Evolutionary conservation across 352 stramenopile species (phyloP).

Genomic region (Phytopythium helicoides): DNA sequence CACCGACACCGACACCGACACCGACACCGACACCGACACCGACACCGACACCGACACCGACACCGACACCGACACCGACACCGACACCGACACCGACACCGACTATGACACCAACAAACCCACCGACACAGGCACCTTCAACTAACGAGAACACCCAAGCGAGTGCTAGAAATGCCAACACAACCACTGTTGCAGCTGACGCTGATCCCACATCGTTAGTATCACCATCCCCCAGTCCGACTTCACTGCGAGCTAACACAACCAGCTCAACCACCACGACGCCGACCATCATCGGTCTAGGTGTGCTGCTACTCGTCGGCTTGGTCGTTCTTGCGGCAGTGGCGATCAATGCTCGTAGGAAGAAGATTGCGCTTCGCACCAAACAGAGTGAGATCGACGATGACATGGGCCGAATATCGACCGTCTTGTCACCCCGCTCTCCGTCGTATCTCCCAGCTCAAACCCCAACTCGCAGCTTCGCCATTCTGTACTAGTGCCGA

Average conservation of each 20-base stretch:
- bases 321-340: background rate
- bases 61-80: no score
- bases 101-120: constrained; percentile 7
- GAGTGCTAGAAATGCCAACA: background rate
- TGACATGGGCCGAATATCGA: background rate
- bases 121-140: constrained; percentile 7
- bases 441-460: background rate
- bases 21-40: no score
- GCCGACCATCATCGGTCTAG: background rate
- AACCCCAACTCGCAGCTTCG: constrained; percentile 1
- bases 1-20: no score
- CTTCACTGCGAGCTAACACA: background rate
- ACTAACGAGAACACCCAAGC: constrained; percentile 1
- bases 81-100: constrained; percentile 10
- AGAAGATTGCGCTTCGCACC: constrained; percentile 1
- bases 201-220: background rate
- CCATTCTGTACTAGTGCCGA: background rate
- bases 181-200: background rate
- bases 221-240: background rate
- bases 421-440: constrained; percentile 4
- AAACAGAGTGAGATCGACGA: constrained; percentile 2
- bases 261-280: background rate
- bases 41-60: no score
- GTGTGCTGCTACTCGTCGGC: background rate
- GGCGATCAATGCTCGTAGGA: background rate